phyloP scores from a whole-genome alignment of 495 filamentous ascomycete species.

The Xylaria sp. region DNA sequence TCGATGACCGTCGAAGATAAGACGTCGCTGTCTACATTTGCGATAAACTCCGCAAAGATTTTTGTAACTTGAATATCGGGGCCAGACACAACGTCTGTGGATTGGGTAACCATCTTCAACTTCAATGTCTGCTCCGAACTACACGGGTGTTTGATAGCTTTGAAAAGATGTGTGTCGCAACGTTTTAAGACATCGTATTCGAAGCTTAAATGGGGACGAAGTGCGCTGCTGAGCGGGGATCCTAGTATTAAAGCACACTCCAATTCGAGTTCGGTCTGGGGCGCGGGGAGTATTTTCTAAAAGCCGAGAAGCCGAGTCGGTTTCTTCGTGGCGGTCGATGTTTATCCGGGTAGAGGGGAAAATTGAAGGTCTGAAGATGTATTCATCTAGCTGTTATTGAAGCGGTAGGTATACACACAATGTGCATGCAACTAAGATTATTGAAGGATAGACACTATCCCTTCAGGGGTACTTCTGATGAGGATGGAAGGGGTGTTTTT shows the following conservation, averaged over 20 bases:
- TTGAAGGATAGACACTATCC: background rate
- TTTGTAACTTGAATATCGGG: background rate
- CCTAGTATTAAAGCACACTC: background rate
- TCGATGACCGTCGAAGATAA: background rate
- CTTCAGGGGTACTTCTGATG: background rate
- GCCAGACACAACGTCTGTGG: background rate
- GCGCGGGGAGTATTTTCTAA: background rate
- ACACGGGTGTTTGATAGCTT: background rate
- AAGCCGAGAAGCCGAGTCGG: slow-evolving; percentile 11
- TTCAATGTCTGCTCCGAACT: background rate
- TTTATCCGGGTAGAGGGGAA: background rate
- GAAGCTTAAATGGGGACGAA: background rate
- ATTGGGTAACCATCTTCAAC: background rate
- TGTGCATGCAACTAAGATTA: background rate
- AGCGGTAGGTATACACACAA: background rate
- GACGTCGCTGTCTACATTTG: background rate
- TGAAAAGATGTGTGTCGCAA: background rate
- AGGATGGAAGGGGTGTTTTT: background rate
- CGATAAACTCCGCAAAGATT: background rate
- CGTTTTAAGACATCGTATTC: background rate
- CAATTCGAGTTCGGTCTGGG: background rate
- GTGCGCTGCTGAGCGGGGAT: background rate
- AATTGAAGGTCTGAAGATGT: background rate
- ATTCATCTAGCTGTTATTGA: background rate
- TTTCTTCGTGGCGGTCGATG: background rate